Evolutionary conservation across 192 early-diverging fungal species (phyloP).

Genomic region (Coemansia sp.): DNA sequence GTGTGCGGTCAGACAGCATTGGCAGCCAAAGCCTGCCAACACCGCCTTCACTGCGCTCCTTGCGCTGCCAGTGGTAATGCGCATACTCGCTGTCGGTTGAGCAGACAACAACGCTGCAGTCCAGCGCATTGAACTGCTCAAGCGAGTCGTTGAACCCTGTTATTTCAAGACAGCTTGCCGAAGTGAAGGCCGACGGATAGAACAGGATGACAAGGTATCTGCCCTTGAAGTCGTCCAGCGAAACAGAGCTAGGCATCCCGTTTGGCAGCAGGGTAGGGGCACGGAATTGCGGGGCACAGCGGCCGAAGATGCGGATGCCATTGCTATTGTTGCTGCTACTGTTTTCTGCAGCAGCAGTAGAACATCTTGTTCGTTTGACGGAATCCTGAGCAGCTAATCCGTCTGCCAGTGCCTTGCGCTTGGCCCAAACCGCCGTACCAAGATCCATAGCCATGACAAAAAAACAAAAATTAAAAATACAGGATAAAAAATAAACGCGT

Average conservation of each 20-base stretch:
- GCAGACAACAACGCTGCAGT: constrained; percentile 64
- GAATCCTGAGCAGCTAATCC: background rate
- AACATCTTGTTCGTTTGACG: background rate
- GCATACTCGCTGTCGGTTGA: constrained; percentile 75
- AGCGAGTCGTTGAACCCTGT: constrained; percentile 74
- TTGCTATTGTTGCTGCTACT: background rate
- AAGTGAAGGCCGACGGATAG: constrained; percentile 85
- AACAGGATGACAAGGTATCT: constrained; percentile 70
- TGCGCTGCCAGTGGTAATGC: constrained; percentile 79
- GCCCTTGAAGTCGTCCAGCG: constrained; percentile 20
- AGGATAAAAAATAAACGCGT: background rate
- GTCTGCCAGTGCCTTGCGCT: background rate
- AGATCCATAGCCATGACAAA: background rate
- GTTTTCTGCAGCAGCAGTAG: background rate
- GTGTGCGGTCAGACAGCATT: constrained; percentile 73
- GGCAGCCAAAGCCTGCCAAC: constrained; percentile 81
- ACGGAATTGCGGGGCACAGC: constrained; percentile 11
- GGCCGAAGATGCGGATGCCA: background rate
- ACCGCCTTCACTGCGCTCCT: constrained; percentile 73
- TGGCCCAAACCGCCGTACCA: background rate
- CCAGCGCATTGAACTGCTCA: constrained; percentile 67
- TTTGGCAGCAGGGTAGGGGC: constrained; percentile 13
- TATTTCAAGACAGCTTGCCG: constrained; percentile 82
- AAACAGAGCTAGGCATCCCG: background rate
- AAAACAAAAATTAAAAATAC: background rate